Base-by-base conservation (phyloP, 2,329 filamentous ascomycete species). In the Alternaria hordeiaustralica region DNA sequence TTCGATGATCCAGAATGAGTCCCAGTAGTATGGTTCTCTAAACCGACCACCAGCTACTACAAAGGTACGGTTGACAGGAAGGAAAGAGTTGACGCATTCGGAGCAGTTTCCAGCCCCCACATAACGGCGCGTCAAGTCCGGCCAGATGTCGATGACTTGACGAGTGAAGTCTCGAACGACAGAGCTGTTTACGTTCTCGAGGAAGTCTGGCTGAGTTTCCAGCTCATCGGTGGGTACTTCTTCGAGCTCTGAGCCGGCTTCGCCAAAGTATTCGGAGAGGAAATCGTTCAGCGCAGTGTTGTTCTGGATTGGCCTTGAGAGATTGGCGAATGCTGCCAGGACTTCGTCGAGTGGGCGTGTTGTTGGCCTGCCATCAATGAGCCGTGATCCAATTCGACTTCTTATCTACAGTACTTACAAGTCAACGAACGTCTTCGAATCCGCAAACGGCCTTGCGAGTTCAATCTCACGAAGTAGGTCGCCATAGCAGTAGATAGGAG, bases 11-110 rank as follows among this genome's bases (percentile, higher is more conserved):
- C 88, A 90, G 80, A 87, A 91, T 30, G 87, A 89, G 75, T 91
- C 89, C 89, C 89, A 91, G 76, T 91, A 91, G 74, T 91, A 92
- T 2, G 88, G 85, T 77, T 92, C 89, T 33, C 89, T 84, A 82
- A 92, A 92, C 28, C 89, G 87, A n/a, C 89, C 89, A 12, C 89
- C 89, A 4, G 89, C 89, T 15, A 92, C 85, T n/a, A 92, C 88
- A 71, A 92, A 91, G 4, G 88, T 89, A 61, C 87, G 86, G 71
- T 89, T 90, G 63, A 91, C 75, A 7, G 88, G 87, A 60, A 91
- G 87, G 78, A 89, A 91, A 74, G 88, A 90, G 70, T 85, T 85
- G 33, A 88, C 87, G 65, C 89, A 91, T 33, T 83, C 84, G 9
- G 83, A 81, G 80, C 89, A 91, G 41, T 78, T 78, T 10, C 64